These are phyloP conservation scores for Stropharia rugosoannulata DNA, from an alignment of 768 basidiomycete genomes.

Conservation along the genomic window DNA sequence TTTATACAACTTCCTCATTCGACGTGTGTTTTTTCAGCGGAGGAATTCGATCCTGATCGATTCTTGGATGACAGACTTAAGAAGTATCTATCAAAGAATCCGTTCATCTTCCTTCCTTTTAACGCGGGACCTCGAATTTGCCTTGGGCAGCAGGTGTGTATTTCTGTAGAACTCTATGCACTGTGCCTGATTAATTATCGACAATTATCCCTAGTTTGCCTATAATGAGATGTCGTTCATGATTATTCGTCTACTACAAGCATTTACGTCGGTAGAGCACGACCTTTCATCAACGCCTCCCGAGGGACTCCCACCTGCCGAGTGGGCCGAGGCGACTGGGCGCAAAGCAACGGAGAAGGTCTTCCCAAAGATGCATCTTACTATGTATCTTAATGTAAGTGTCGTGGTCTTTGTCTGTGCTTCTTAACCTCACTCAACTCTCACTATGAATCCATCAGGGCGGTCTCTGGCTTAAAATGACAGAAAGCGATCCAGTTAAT, in stretches of 20 bases:
- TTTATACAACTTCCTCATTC: background rate
- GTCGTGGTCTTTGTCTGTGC: background rate
- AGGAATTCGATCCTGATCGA: conserved; percentile 70
- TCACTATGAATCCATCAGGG: conserved; percentile 30
- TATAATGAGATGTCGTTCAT: conserved; percentile 67
- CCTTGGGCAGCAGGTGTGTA: conserved; percentile 54
- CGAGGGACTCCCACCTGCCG: conserved; percentile 41
- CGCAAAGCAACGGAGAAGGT: conserved; percentile 51
- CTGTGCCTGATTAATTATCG: background rate
- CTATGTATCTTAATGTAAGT: conserved; percentile 48
- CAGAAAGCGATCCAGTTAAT: conserved; percentile 28
- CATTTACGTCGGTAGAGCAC: conserved; percentile 48
- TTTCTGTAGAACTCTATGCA: background rate
- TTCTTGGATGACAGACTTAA: conserved; percentile 65
- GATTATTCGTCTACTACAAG: conserved; percentile 61
- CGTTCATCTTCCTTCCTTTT: conserved; percentile 72
- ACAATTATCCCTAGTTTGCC: conserved; percentile 38
- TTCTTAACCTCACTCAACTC: background rate
- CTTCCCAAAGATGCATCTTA: conserved; percentile 52
- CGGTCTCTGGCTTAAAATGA: conserved; percentile 53
- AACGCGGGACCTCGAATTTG: conserved; percentile 61
- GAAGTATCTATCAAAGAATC: conserved; percentile 60
- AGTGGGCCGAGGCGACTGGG: conserved; percentile 44
- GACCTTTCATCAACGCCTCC: conserved; percentile 45
- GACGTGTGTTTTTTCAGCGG: conserved; percentile 33